These are phyloP conservation scores for Lathyrus sativus DNA, from an alignment of 306 rosid genomes.

Conservation along the genomic window DNA sequence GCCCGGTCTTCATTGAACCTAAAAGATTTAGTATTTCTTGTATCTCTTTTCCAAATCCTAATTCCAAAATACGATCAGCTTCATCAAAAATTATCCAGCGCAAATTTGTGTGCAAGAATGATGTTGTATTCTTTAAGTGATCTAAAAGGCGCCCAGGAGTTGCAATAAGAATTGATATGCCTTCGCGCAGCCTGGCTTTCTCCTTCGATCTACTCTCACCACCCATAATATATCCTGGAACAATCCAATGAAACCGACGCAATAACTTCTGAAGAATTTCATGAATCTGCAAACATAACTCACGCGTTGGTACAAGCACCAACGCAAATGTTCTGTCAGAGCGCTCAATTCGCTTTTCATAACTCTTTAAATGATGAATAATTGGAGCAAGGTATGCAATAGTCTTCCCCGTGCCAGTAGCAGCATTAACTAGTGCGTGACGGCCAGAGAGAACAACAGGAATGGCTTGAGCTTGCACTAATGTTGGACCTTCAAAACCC, in stretches of 20 bases:
- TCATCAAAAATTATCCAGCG: constrained; percentile 94
- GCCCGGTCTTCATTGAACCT: constrained; percentile 53
- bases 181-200: constrained; percentile 93
- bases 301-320: constrained; percentile 96
- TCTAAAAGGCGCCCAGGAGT: constrained; percentile 96
- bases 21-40: constrained; percentile 73
- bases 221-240: constrained; percentile 91
- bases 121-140: constrained; percentile 83
- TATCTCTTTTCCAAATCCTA: constrained; percentile 93
- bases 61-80: constrained; percentile 94
- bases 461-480: constrained; percentile 84
- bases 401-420: constrained; percentile 93
- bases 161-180: constrained; percentile 90
- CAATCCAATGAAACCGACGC: constrained; percentile 98
- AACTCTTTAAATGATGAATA: constrained; percentile 65
- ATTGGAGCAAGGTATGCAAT: constrained; percentile 85
- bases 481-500: constrained; percentile 81
- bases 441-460: constrained; percentile 82
- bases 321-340: constrained; percentile 86
- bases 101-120: constrained; percentile 67
- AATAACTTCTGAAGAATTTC: constrained; percentile 81
- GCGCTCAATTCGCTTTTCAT: constrained; percentile 61
- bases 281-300: constrained; percentile 92
- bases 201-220: constrained; percentile 91
- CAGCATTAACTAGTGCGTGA: constrained; percentile 77